Evolutionary conservation across 495 filamentous ascomycete genomes (phyloP), one percentile per base, ranked within the genome.

Genomic region (Lichenothelia convexa): DNA sequence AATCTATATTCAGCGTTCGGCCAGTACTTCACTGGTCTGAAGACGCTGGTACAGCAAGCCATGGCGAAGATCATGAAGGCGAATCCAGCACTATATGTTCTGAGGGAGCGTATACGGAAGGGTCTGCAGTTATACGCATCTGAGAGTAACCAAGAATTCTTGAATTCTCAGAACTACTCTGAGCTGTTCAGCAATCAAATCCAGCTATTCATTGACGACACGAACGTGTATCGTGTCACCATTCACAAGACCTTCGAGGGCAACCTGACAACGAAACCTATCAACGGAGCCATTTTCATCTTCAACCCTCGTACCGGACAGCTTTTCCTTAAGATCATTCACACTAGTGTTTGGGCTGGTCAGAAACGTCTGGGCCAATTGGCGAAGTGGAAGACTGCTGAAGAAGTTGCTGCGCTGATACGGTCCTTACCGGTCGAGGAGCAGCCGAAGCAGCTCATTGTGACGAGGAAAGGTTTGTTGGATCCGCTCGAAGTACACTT

Each of bases 61-160:
- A 95, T 99, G 91, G 81, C 83, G 21, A 99, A 99, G 76, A 73
- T 99, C 53, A 95, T 99, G 91, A 95, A 99, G 59, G 91, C 87
- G 17, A 99, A 95, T 52, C 91, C 91, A 12, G 91, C 91, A 2
- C 60, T 99, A 30, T 99, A 95, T 57, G 91, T 99, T 32, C 57
- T 99, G 33, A 75, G 91, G 36, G 91, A 99, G 56, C 91, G 91
- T 70, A 99, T 99, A 44, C 71, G 91, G 35, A 99, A 99, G 64
- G 91, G 91, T 67, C 71, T 99, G 33, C 91, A 99, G 59, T 70
- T 99, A 11, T 99, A 95, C 47, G 91, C 91, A 30, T 93, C 86
- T 1, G 91, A 99, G 61, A 94, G 83, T 63, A 99, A 93, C 66
- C 91, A 95, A 53, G 91, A 99, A 61, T 99, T 99, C 63, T 59